Conservation (phyloP, 768 basidiomycete genomes). For the Ramaria sp. region DNA sequence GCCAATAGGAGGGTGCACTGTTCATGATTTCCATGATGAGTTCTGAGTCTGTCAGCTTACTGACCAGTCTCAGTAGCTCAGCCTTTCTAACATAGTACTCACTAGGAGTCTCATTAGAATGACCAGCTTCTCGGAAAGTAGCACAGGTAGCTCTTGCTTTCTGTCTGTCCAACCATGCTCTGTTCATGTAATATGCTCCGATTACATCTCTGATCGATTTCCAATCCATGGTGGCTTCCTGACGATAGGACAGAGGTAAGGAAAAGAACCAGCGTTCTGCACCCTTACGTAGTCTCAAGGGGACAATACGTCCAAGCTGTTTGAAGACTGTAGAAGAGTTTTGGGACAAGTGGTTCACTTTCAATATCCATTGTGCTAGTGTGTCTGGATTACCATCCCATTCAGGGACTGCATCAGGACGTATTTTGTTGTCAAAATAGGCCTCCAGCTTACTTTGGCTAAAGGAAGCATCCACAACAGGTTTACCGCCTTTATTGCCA, state of each 20-base stretch:
- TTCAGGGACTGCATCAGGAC: conserved; percentile 20
- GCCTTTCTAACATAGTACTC: conserved; percentile 26
- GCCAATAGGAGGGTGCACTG: conserved; percentile 23
- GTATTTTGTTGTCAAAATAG: conserved; percentile 24
- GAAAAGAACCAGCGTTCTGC: conserved; percentile 26
- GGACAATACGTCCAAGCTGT: conserved; percentile 23
- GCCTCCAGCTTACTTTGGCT: conserved; percentile 7
- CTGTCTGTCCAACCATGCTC: conserved; percentile 21
- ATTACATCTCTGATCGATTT: conserved; percentile 18
- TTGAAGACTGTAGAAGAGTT: conserved; percentile 14
- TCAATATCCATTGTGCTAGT: conserved; percentile 20
- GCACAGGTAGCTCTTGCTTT: conserved; percentile 18
- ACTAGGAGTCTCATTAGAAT: conserved; percentile 22
- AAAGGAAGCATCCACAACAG: too few species aligned
- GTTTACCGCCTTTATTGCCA: background rate
- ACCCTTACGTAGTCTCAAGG: conserved; percentile 13
- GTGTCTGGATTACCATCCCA: conserved; percentile 24
- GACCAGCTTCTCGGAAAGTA: conserved; percentile 18
- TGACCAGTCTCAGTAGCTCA: conserved; percentile 15
- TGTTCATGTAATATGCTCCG: conserved; percentile 23
- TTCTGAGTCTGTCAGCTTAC: conserved; percentile 17
- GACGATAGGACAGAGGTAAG: conserved; percentile 7
- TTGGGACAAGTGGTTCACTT: conserved; percentile 18
- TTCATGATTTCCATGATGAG: conserved; percentile 27
- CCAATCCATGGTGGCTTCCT: conserved; percentile 20